Evolutionary conservation across 2,329 filamentous ascomycete species (phyloP).

Genomic region (Talaromyces verruculosus): DNA sequence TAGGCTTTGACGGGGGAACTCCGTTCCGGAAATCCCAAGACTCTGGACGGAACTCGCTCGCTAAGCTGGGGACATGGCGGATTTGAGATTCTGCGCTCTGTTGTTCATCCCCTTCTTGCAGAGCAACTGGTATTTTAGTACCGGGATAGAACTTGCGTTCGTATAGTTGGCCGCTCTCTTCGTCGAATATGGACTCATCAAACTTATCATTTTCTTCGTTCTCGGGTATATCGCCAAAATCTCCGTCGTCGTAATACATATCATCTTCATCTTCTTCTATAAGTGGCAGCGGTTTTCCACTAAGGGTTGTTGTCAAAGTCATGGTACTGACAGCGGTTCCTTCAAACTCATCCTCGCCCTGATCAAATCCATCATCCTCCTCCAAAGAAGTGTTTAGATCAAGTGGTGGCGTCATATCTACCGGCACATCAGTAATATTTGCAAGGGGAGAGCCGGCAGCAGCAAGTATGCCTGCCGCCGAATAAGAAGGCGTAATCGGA

Average conservation of each 20-base stretch:
- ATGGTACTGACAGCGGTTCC: not conserved
- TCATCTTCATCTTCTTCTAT: slow-evolving; percentile 38
- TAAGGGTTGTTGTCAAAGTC: not conserved
- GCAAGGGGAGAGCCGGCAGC: not conserved
- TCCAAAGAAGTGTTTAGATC: not conserved
- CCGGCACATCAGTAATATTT: not conserved
- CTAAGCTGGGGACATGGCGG: slow-evolving; percentile 38
- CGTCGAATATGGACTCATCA: slow-evolving; percentile 52
- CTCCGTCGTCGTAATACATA: slow-evolving; percentile 50
- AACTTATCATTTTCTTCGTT: slow-evolving; percentile 39
- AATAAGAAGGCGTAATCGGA: slow-evolving; percentile 31
- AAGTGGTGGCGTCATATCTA: not conserved
- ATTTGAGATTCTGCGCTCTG: slow-evolving; percentile 25
- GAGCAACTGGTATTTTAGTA: slow-evolving; percentile 19
- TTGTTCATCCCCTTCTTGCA: slow-evolving; percentile 8
- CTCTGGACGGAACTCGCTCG: slow-evolving; percentile 33
- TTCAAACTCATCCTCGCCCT: not conserved
- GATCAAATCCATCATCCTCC: slow-evolving; percentile 3
- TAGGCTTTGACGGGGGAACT: slow-evolving; percentile 30
- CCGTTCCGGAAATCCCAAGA: slow-evolving; percentile 20
- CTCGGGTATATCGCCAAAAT: slow-evolving; percentile 43
- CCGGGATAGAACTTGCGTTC: slow-evolving; percentile 35
- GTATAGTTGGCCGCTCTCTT: slow-evolving; percentile 47
- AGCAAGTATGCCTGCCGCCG: slow-evolving; percentile 21
- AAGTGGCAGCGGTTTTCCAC: slow-evolving; percentile 3